Evolutionary conservation across 768 basidiomycete species (phyloP), one percentile per base, ranked within the genome.

Genomic region (Boletellus ananiceps): DNA sequence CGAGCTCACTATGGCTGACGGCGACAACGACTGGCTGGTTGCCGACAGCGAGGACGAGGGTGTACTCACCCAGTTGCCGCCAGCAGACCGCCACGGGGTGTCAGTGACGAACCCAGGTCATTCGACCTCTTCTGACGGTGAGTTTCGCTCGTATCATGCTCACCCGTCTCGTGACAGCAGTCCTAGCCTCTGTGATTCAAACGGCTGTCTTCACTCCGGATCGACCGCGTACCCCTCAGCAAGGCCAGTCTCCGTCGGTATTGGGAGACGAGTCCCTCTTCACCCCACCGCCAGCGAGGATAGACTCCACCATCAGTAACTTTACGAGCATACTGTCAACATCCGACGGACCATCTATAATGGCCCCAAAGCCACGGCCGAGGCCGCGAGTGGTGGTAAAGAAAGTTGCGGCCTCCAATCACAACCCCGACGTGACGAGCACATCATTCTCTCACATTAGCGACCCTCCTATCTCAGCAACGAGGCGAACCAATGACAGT

Each of bases 31-130:
- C 49, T 77, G 77, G 62, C 62, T 77, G n/a, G 71, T 79, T 44
- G 73, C 73, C 21, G 79, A 76, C 57, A 80, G 79, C 59, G 74
- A 75, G 44, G 74, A 65, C 23, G 74, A 75, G 41, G 63, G 50
- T 31, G 37, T 0, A 18, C 47, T 49, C 5, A 4, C 29, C 8
- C 46, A 31, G 21, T 15, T 50, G n/a, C 50, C 14, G 0, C 36
- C 29, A 44, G 29, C 13, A 25, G 32, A 37, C 23, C 16, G 12
- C 13, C 19, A 15, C 14, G 19, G 40, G 34, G 3, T 11, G 11
- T 11, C 29, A 29, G 11, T 9, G 29, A 29, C 29, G 11, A 11
- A 29, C 29, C 29, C 16, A 5, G 46, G 31, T 19, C 35, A 33
- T 35, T 38, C 27, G 40, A 19, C 37, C 5, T 36, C 34, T 15